Evolutionary conservation across 208 protist species (phyloP), one percentile per base, ranked within the genome.

Genomic region (Trypanosoma platydactyli): DNA sequence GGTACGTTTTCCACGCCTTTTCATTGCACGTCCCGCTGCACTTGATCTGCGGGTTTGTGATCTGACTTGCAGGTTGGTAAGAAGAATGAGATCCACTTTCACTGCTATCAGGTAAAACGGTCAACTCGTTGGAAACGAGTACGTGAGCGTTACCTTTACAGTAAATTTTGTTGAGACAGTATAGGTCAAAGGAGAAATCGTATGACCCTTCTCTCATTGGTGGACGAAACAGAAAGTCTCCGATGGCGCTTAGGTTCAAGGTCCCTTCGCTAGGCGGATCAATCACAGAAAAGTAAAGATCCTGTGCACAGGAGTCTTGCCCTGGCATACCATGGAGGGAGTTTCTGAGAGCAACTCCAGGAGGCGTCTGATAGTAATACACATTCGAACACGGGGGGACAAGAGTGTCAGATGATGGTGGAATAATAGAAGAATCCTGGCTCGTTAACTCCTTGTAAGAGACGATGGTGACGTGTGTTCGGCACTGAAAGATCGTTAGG

Each of bases 171-270:
- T 77, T 80, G 20, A 83, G 65, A 80, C 88, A 94, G 67, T 79
- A 82, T 83, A 89, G 88, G 29, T 61, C 71, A 62, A 94, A 94
- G 51, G 64, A 79, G 61, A 94, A 88, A 41, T 75, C 73, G 25
- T 73, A 68, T n/a, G 63, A 53, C 38, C 78, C 75, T 53, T 84
- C 72, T 30, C 68, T 30, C 35, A 42, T 49, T 13, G 72, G 61
- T n/a, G 88, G 77, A 44, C 56, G 45, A 76, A 87, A 94, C 38
- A 83, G 50, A 63, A 94, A 94, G 70, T 94, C 83, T 33, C 88
- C 88, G 50, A 67, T 76, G 48, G 72, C 72, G 40, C 69, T 77
- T 38, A 94, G 46, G 18, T 81, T 73, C 27, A 94, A 15, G 16
- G 22, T 58, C 59, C 88, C 88, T 20, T 44, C 73, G 51, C 71